Conservation (phyloP, 1,284 basidiomycete species). For the Pseudozyma sp. region DNA sequence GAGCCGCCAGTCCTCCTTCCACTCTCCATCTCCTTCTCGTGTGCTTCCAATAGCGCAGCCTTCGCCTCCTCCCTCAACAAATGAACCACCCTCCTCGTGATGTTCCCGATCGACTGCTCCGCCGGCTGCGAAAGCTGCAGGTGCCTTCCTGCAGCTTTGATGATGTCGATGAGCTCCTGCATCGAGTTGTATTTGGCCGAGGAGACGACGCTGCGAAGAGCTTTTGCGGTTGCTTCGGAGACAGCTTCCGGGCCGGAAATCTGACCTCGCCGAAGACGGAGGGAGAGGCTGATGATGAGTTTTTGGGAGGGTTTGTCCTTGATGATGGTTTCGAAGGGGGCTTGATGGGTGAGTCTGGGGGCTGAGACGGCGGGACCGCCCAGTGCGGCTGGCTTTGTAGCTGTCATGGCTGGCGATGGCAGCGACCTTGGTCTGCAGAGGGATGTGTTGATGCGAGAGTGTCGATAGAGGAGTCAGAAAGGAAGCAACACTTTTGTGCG, state of each 20-base stretch:
- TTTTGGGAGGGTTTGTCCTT: constrained; percentile 49
- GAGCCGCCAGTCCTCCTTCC: constrained; percentile 1
- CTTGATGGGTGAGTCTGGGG: constrained; percentile 29
- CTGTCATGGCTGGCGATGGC: constrained; percentile 1
- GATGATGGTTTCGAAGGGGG: constrained; percentile 41
- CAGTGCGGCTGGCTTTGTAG: background rate
- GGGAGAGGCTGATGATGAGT: constrained; percentile 51
- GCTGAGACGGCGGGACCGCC: background rate
- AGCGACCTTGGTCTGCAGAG: too few species aligned
- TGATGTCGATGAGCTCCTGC: constrained; percentile 83
- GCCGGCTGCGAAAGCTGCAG: constrained; percentile 86
- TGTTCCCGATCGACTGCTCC: constrained; percentile 96
- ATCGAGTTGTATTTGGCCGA: constrained; percentile 87
- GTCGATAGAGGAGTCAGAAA: background rate
- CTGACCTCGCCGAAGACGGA: constrained; percentile 51
- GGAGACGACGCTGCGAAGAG: constrained; percentile 88
- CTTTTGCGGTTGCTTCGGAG: constrained; percentile 86
- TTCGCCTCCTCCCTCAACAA: constrained; percentile 86
- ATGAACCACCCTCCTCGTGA: constrained; percentile 88
- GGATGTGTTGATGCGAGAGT: background rate
- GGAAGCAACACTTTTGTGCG: constrained; percentile 6
- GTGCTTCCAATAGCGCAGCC: constrained; percentile 46
- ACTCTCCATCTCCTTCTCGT: constrained; percentile 25
- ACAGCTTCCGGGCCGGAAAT: constrained; percentile 70
- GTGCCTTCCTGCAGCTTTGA: constrained; percentile 82